These are phyloP conservation scores for Syzygium aqueum DNA, from an alignment of 345 rosid genomes.

Conservation along the genomic window DNA sequence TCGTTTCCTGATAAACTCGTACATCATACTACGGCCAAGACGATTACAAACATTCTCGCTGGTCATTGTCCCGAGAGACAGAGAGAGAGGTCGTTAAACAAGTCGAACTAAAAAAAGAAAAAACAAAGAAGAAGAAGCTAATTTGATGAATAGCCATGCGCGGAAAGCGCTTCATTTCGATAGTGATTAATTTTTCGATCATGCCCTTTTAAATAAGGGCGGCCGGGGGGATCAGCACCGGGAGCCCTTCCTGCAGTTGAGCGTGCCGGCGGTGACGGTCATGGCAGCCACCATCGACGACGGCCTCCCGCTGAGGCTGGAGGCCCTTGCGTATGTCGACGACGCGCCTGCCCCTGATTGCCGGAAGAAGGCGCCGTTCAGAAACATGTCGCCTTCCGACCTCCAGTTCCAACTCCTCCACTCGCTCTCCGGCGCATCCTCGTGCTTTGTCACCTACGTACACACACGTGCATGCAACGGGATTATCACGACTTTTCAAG, in stretches of 20 bases:
- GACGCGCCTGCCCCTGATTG: conserved; percentile 44
- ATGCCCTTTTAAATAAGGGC: not conserved
- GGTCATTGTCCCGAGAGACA: not conserved
- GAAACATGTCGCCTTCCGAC: conserved; percentile 59
- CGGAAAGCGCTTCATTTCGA: not conserved
- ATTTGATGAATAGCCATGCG: not conserved
- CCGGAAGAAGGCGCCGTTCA: conserved; percentile 67
- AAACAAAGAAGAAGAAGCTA: not conserved
- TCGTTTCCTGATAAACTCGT: not conserved
- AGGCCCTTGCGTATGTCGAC: conserved; percentile 54
- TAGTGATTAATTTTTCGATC: too few relatives aligned
- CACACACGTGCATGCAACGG: not conserved
- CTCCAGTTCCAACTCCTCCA: conserved; percentile 77
- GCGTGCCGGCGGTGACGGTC: conserved; percentile 51
- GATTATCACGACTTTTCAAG: not conserved
- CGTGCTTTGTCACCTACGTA: conserved; percentile 67
- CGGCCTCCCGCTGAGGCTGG: conserved; percentile 69
- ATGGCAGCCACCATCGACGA: conserved; percentile 53
- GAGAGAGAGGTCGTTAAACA: not conserved
- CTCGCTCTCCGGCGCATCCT: conserved; percentile 49
- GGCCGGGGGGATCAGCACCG: conserved; percentile 22
- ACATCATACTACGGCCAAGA: not conserved
- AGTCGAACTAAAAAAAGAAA: not conserved
- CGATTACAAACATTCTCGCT: not conserved
- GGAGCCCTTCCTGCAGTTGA: conserved; percentile 45